These are phyloP conservation scores for Zymoseptoria passerinii DNA, from an alignment of 2,329 filamentous ascomycete species.

Conservation along the genomic window DNA sequence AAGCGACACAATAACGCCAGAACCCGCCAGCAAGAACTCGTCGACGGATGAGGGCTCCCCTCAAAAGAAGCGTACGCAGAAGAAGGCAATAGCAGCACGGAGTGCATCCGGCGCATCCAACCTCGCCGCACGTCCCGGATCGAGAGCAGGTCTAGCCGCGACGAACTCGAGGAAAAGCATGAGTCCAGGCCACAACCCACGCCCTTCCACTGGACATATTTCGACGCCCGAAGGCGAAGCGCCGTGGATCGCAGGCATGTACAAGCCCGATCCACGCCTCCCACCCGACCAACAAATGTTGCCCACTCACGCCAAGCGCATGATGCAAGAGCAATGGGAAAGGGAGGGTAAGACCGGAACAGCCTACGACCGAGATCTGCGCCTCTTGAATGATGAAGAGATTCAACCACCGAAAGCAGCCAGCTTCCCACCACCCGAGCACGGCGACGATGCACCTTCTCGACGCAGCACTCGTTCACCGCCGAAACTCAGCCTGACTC, in stretches of 20 bases:
- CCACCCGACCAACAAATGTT: conserved; percentile 93
- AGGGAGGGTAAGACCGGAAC: conserved; percentile 79
- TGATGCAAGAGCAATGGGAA: conserved; percentile 94
- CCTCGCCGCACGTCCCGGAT: neutral
- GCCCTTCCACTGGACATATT: conserved; percentile 52
- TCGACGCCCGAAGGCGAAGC: conserved; percentile 86
- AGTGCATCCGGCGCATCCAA: conserved; percentile 5
- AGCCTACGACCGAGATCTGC: conserved; percentile 80
- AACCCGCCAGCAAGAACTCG: conserved; percentile 14
- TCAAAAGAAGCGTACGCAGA: conserved; percentile 34
- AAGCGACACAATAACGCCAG: conserved; percentile 31
- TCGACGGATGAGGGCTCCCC: conserved; percentile 25
- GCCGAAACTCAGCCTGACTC: neutral
- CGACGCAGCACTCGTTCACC: neutral
- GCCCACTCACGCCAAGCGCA: conserved; percentile 80
- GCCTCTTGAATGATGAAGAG: conserved; percentile 64
- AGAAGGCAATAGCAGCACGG: conserved; percentile 25
- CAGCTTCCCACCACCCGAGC: conserved; percentile 3
- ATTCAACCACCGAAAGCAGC: conserved; percentile 35
- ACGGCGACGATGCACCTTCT: neutral
- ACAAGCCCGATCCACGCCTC: conserved; percentile 87
- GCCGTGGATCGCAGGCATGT: conserved; percentile 89
- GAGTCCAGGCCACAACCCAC: conserved; percentile 21
- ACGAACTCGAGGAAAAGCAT: neutral
- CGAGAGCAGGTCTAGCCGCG: neutral